phyloP scores from a whole-genome alignment of 106 monocot genomes.

The Dendrobium huoshanense region DNA sequence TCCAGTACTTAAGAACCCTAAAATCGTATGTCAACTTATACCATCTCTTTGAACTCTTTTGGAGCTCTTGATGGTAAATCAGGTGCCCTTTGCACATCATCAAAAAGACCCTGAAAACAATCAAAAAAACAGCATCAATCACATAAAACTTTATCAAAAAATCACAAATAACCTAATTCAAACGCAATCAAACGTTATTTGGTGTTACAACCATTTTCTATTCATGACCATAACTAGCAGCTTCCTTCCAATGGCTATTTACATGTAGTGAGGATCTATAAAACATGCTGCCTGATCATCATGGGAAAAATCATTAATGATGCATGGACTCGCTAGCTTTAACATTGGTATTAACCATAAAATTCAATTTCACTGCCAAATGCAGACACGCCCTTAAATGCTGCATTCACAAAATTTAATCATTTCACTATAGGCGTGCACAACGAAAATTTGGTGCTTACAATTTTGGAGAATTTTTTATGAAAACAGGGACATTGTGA shows the following conservation, averaged over 20 bases:
- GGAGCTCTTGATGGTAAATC: conserved; percentile 58
- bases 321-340: too few species aligned
- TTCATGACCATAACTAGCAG: background rate
- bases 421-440: too few species aligned
- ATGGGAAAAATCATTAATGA: too few species aligned
- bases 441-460: too few species aligned
- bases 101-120: conserved; percentile 54
- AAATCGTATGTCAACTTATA: conserved; percentile 14
- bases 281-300: too few species aligned
- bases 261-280: background rate
- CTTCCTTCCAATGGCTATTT: background rate
- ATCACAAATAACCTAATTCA: background rate
- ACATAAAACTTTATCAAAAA: background rate
- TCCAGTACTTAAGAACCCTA: background rate
- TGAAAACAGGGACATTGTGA: too few species aligned
- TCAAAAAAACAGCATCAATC: background rate
- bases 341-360: too few species aligned
- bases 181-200: background rate
- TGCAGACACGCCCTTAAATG: too few species aligned
- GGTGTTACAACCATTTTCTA: background rate
- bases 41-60: conserved; percentile 73
- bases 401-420: too few species aligned
- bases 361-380: too few species aligned
- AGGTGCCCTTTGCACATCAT: conserved; percentile 79
- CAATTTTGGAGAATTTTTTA: too few species aligned